Percentiles rank a stretch among this genome's conserved stretches.
Conservation (phyloP, 768 basidiomycete genomes). For the Mycena galericulata region DNA sequence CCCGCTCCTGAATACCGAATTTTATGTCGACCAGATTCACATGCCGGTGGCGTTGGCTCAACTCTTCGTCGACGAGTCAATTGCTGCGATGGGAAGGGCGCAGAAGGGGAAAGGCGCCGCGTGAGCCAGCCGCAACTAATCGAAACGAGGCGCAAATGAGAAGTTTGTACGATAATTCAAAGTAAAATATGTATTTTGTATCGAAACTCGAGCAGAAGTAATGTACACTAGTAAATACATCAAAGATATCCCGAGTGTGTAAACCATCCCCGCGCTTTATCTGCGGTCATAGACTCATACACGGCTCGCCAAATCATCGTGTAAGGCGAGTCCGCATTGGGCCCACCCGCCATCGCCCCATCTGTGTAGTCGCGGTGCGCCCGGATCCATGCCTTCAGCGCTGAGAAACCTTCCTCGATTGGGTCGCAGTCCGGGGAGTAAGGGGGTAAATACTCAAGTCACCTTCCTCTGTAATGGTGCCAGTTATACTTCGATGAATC, state of each 20-base stretch:
- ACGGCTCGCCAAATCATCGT: constrained; percentile 43
- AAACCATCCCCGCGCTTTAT: constrained; percentile 44
- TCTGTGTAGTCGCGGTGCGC: constrained; percentile 36
- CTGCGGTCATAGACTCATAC: constrained; percentile 37
- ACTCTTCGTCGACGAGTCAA: constrained; percentile 3
- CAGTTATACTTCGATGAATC: too few relatives aligned
- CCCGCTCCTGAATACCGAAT: not conserved
- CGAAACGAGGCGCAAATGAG: not conserved
- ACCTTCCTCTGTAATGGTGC: constrained; percentile 34
- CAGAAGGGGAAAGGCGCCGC: not conserved
- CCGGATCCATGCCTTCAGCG: constrained; percentile 39
- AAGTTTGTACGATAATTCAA: not conserved
- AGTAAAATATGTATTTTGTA: not conserved
- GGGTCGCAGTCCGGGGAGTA: constrained; percentile 49
- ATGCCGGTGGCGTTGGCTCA: constrained; percentile 16
- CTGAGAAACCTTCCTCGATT: constrained; percentile 46
- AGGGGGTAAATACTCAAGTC: constrained; percentile 44
- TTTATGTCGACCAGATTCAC: not conserved
- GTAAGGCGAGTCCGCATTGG: constrained; percentile 35
- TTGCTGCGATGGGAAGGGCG: not conserved
- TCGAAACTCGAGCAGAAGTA: not conserved
- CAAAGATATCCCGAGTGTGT: constrained; percentile 40
- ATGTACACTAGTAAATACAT: not conserved
- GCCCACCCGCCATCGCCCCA: constrained; percentile 24
- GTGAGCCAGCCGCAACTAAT: not conserved